phyloP scores from a whole-genome alignment of 2,329 filamentous ascomycete genomes.

The Incumbomyces delicatus region DNA sequence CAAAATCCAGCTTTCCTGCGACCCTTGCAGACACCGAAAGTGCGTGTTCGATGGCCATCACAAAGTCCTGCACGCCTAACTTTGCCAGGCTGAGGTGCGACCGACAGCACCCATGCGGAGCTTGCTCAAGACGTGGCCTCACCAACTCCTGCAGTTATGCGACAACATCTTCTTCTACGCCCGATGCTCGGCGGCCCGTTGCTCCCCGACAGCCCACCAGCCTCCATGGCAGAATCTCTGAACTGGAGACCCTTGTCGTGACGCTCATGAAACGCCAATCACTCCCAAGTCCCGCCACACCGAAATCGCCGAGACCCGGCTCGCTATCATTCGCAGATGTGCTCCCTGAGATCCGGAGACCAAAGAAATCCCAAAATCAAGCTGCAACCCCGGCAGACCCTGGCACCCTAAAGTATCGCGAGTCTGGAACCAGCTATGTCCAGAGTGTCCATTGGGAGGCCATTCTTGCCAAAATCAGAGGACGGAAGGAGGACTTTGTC shows the following conservation, averaged over 20 bases:
- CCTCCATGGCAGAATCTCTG: conserved; percentile 20
- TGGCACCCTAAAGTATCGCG: conserved; percentile 21
- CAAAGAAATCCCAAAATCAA: conserved; percentile 16
- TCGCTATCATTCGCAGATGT: conserved; percentile 17
- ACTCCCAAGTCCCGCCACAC: conserved; percentile 15
- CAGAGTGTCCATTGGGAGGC: conserved; percentile 25
- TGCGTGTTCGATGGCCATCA: conserved; percentile 19
- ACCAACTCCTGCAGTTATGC: conserved; percentile 25
- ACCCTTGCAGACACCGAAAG: conserved; percentile 24
- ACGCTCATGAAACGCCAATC: conserved; percentile 39
- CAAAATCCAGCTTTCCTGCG: conserved; percentile 25
- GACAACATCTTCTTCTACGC: conserved; percentile 20
- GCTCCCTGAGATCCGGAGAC: conserved; percentile 15
- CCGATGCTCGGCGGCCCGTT: conserved; percentile 18
- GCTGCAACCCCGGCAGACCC: conserved; percentile 19
- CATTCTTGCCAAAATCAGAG: conserved; percentile 23
- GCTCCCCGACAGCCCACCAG: conserved; percentile 23
- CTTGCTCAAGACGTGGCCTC: conserved; percentile 22
- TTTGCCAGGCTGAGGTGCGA: conserved; percentile 23
- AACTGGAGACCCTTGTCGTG: conserved; percentile 47
- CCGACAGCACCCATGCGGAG: conserved; percentile 23
- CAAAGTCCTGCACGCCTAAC: conserved; percentile 14
- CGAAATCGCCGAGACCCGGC: conserved; percentile 14
- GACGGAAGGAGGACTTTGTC: conserved; percentile 19
- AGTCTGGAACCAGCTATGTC: conserved; percentile 24